Conservation (phyloP, 768 basidiomycete species). For the Podaxis sp. region DNA sequence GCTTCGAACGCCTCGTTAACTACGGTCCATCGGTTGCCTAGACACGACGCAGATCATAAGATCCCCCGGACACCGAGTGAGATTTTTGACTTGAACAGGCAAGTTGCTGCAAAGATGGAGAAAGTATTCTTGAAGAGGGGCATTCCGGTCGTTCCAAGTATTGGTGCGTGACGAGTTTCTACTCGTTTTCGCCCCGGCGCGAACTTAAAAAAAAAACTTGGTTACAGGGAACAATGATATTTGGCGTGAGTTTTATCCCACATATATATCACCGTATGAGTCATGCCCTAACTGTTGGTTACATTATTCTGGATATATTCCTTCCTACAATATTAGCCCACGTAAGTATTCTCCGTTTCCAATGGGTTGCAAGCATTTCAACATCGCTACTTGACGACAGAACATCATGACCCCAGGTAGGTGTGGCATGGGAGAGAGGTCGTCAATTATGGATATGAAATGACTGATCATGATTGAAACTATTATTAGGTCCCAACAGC, state of each 20-base stretch:
- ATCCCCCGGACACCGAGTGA: slow-evolving; percentile 80
- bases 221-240: slow-evolving; percentile 84
- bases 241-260: slow-evolving; percentile 59
- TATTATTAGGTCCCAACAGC: slow-evolving; percentile 57
- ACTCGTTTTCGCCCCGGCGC: neutral
- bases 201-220: slow-evolving; percentile 3
- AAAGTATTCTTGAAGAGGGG: slow-evolving; percentile 67
- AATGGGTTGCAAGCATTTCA: slow-evolving; percentile 8
- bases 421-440: slow-evolving; percentile 9
- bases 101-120: slow-evolving; percentile 68
- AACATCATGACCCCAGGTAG: slow-evolving; percentile 68
- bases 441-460: neutral
- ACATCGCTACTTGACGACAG: slow-evolving; percentile 32
- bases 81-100: slow-evolving; percentile 74
- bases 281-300: slow-evolving; percentile 20
- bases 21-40: slow-evolving; percentile 24
- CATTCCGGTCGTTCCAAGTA: slow-evolving; percentile 78
- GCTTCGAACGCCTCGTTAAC: neutral
- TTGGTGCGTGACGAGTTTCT: slow-evolving; percentile 44
- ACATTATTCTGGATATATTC: neutral
- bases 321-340: slow-evolving; percentile 12
- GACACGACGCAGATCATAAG: slow-evolving; percentile 83
- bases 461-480: slow-evolving; percentile 3
- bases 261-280: slow-evolving; percentile 6
- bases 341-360: slow-evolving; percentile 8